Base-by-base conservation (phyloP, 202 grass and related monocot genomes). In the Cymbopogon flexuosus region DNA sequence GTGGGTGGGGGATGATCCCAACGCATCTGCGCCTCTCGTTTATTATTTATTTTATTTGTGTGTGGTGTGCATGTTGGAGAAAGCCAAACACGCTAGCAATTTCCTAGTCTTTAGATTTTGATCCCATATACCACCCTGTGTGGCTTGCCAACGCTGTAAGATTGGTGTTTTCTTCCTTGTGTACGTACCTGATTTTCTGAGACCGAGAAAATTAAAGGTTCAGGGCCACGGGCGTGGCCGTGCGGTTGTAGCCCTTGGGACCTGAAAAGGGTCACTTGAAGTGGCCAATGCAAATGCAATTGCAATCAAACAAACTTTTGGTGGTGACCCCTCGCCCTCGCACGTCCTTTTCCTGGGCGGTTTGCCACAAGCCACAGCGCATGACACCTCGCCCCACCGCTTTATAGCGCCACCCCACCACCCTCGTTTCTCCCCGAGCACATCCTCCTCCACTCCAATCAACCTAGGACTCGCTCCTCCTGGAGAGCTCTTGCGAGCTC, bases 281-380 rank as follows among this genome's bases (percentile, higher is more conserved):
- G 27, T 27, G 27, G 23, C 51, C 51, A 56, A 56, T 56, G 51
- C 73, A 29, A 27, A 27, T 27, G 27, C 27, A 46, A 46, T 36
- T 36, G 35, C 35, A 36, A 36, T 36, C 81, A 77, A 72, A 6
- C 74, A 62, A 85, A 49, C 82, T 60, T 66, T 22, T 37, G 46
- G 6, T 27, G 68, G 31, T 33, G 31, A 33, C 31, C 31, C 31
- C 31, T 33, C 31, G 35, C 0, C 5, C 14, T 27, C 27, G 27
- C 27, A 27, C 11, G 77, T 77, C 78, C 60, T 30, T 85, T 78
- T 78, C 78, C 31, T 31, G 58, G 43, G 18, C 63, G 36, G 10
- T 36, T 47, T 36, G 71, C 51, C 27, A 21, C 18, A 2, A 18
- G 15, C 47, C 9, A 18, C 35, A 16, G 51, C 30, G 18, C 68